These are phyloP conservation scores for Ilyonectria sp. DNA, from an alignment of 2,329 filamentous ascomycete species.

Conservation along the genomic window DNA sequence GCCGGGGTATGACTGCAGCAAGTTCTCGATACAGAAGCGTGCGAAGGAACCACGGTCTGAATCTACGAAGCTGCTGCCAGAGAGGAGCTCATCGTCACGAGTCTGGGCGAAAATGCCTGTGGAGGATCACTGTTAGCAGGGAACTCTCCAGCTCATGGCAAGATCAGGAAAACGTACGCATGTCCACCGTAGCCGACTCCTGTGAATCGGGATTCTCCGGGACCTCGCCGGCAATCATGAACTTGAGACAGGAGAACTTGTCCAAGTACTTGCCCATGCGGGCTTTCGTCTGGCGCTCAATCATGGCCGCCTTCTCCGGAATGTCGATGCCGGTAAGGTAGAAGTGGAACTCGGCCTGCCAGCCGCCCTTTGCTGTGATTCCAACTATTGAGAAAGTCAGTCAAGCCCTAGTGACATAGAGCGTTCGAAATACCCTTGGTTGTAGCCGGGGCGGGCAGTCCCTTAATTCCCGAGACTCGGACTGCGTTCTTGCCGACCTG, in stretches of 20 bases:
- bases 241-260: slow-evolving; percentile 53
- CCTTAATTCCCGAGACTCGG: slow-evolving; percentile 53
- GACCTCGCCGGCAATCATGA: slow-evolving; percentile 54
- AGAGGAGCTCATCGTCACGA: slow-evolving; percentile 51
- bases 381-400: slow-evolving; percentile 46
- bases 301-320: slow-evolving; percentile 57
- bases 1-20: slow-evolving; percentile 59
- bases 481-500: slow-evolving; percentile 56
- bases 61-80: slow-evolving; percentile 47
- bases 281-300: slow-evolving; percentile 54
- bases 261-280: slow-evolving; percentile 52
- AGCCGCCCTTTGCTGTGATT: slow-evolving; percentile 59
- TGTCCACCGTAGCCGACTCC: slow-evolving; percentile 62
- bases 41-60: slow-evolving; percentile 48
- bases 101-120: slow-evolving; percentile 60
- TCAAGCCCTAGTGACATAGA: background rate
- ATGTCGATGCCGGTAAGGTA: slow-evolving; percentile 59
- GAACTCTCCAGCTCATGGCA: background rate
- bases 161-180: slow-evolving; percentile 46
- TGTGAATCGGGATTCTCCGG: slow-evolving; percentile 57
- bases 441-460: slow-evolving; percentile 50
- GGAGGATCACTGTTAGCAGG: background rate
- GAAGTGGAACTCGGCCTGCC: slow-evolving; percentile 61
- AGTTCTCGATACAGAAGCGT: slow-evolving; percentile 42
- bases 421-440: slow-evolving; percentile 44